Percentiles rank a stretch among this genome's conserved stretches.
These are phyloP conservation scores for Xylariaceae sp. DNA, from an alignment of 2,329 filamentous ascomycete species.

Conservation along the genomic window DNA sequence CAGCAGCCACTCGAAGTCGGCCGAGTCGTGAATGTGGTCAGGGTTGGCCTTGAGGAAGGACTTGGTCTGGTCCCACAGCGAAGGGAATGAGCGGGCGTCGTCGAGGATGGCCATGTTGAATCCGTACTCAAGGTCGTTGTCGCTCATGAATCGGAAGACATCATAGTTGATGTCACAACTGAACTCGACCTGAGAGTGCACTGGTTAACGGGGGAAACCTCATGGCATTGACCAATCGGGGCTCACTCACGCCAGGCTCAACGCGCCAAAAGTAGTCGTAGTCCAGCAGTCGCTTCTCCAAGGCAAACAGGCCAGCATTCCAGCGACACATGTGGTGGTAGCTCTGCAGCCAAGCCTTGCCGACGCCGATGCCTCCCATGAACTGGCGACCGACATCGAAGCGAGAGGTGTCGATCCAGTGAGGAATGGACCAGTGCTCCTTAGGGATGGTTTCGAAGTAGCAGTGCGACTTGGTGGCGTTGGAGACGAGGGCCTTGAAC, in stretches of 20 bases:
- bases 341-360: slow-evolving; percentile 63
- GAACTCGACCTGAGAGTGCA: slow-evolving; percentile 47
- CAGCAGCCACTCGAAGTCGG: slow-evolving; percentile 49
- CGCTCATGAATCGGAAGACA: slow-evolving; percentile 81
- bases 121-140: slow-evolving; percentile 78
- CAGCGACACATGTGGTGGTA: slow-evolving; percentile 79
- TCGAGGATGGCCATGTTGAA: slow-evolving; percentile 53
- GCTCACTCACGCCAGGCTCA: slow-evolving; percentile 54
- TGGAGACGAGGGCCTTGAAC: slow-evolving; percentile 68
- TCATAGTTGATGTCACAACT: slow-evolving; percentile 72
- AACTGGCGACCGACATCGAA: slow-evolving; percentile 63
- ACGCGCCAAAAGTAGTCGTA: slow-evolving; percentile 62
- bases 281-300: slow-evolving; percentile 65
- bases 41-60: slow-evolving; percentile 45
- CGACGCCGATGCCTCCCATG: slow-evolving; percentile 61
- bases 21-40: slow-evolving; percentile 45
- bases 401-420: slow-evolving; percentile 67
- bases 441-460: slow-evolving; percentile 71
- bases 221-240: not conserved
- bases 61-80: slow-evolving; percentile 45
- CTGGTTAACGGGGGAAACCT: slow-evolving; percentile 13
- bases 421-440: slow-evolving; percentile 73
- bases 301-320: slow-evolving; percentile 81
- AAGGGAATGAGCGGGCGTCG: slow-evolving; percentile 41
- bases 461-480: slow-evolving; percentile 68